Evolutionary conservation across 2,329 filamentous ascomycete species (phyloP).

Genomic region (Botrytis fragariae): DNA sequence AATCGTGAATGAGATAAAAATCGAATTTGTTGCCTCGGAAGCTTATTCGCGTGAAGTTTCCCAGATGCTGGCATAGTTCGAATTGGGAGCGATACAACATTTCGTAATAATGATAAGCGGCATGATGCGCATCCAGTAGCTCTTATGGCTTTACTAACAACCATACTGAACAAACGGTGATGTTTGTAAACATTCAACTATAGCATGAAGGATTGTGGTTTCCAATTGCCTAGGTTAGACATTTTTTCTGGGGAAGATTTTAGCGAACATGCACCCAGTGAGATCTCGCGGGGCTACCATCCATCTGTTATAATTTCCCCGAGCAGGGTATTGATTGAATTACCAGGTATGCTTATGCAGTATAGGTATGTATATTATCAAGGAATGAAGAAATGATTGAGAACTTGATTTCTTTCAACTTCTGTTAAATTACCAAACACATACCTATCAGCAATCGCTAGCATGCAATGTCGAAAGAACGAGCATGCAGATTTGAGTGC

Average conservation of each 20-base stretch:
- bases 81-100: conserved; percentile 32
- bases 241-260: neutral
- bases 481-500: neutral
- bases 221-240: neutral
- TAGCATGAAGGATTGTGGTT: neutral
- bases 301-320: neutral
- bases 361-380: neutral
- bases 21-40: conserved; percentile 19
- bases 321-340: neutral
- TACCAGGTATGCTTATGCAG: neutral
- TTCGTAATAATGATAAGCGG: conserved; percentile 34
- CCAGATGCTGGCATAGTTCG: conserved; percentile 19
- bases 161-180: conserved; percentile 26
- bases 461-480: neutral
- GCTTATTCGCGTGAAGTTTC: neutral
- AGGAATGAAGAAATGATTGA: neutral
- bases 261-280: neutral
- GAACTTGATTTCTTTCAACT: neutral
- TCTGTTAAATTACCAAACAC: neutral
- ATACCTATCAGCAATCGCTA: neutral
- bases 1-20: conserved; percentile 23
- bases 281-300: neutral
- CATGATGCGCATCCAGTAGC: conserved; percentile 37
- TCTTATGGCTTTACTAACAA: conserved; percentile 33
- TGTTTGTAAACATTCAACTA: neutral